Conservation (phyloP, 1,284 basidiomycete genomes). For the Austroboletus niveus region DNA sequence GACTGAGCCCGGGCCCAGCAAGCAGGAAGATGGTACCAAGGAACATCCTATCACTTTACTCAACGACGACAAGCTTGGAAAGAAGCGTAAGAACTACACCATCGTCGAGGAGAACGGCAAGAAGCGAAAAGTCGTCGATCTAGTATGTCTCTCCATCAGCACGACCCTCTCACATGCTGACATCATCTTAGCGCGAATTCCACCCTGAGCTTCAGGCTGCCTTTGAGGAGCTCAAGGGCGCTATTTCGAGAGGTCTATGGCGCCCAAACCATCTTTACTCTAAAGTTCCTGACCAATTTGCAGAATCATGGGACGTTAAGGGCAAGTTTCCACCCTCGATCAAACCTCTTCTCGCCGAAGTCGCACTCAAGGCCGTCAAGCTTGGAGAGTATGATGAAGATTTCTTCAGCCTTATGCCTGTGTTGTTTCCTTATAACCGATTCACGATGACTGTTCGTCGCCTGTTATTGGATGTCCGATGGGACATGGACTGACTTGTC, state of each 20-base stretch:
- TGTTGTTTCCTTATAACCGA: slow-evolving; percentile 89
- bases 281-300: background rate
- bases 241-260: slow-evolving; percentile 54
- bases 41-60: slow-evolving; percentile 51
- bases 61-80: slow-evolving; percentile 36
- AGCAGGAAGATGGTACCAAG: slow-evolving; percentile 43
- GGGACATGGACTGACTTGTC: slow-evolving; percentile 7
- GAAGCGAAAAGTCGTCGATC: slow-evolving; percentile 68
- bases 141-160: slow-evolving; percentile 39
- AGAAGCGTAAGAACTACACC: slow-evolving; percentile 52
- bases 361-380: slow-evolving; percentile 78
- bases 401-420: slow-evolving; percentile 87
- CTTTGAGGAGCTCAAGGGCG: slow-evolving; percentile 60
- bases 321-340: slow-evolving; percentile 86
- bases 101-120: slow-evolving; percentile 53
- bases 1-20: slow-evolving; percentile 17
- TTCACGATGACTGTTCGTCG: slow-evolving; percentile 77
- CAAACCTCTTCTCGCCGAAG: slow-evolving; percentile 69
- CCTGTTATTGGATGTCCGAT: background rate
- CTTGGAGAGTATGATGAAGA: slow-evolving; percentile 88
- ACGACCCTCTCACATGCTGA: background rate
- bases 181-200: slow-evolving; percentile 49
- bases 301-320: slow-evolving; percentile 72
- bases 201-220: slow-evolving; percentile 64
- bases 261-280: background rate